Conservation (phyloP, 139 green algal species). For the Picochlorum sp. region DNA sequence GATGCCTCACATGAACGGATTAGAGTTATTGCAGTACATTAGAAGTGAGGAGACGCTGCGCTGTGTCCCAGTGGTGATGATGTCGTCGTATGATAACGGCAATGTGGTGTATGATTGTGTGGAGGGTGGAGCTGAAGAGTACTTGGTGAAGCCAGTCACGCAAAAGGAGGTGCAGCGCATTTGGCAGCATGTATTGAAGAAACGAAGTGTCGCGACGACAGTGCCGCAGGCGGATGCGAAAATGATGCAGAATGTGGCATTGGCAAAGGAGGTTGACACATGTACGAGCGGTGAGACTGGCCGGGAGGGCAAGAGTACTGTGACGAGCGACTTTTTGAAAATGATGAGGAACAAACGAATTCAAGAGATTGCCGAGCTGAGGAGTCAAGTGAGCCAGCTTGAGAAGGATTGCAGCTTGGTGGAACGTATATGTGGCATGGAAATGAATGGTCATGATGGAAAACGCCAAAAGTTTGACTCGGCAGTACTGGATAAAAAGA, state of each 20-base stretch:
- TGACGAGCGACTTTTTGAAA: neutral
- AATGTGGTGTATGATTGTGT: slow-evolving; percentile 80
- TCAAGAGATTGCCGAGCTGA: neutral
- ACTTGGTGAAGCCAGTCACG: slow-evolving; percentile 86
- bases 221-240: slow-evolving; percentile 11
- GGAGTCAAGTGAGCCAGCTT: neutral
- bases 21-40: slow-evolving; percentile 73
- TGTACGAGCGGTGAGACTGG: neutral
- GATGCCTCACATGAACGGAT: slow-evolving; percentile 81
- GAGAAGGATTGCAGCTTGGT: no score
- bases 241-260: no score
- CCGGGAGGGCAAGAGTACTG: neutral
- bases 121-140: slow-evolving; percentile 76
- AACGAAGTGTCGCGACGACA: slow-evolving; percentile 18
- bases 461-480: neutral
- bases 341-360: neutral
- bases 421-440: neutral
- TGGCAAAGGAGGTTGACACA: neutral
- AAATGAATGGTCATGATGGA: neutral
- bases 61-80: slow-evolving; percentile 85
- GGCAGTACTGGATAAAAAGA: neutral
- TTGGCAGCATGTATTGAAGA: slow-evolving; percentile 81
- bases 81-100: slow-evolving; percentile 72
- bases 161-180: slow-evolving; percentile 74
- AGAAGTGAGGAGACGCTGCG: slow-evolving; percentile 44